Evolutionary conservation across 805 yeast species (phyloP).

Genomic region (Crinitomyces ghanaensis): DNA sequence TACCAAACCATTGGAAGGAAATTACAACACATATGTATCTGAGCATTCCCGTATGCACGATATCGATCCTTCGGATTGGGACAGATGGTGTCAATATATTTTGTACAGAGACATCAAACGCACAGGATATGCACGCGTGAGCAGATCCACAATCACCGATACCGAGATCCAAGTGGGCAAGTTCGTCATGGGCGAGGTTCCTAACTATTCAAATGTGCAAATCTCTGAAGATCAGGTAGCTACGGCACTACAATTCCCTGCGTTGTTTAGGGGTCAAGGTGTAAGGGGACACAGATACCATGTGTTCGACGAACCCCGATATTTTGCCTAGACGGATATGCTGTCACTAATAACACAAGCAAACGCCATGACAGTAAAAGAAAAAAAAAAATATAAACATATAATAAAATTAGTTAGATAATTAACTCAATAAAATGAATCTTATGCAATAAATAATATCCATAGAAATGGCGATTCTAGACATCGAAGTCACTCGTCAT

Average conservation of each 20-base stretch:
- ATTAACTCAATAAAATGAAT: no score
- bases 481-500: slow-evolving; percentile 10
- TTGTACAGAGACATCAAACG: slow-evolving; percentile 77
- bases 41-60: slow-evolving; percentile 80
- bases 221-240: slow-evolving; percentile 47
- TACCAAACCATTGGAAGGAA: slow-evolving; percentile 76
- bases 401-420: not conserved
- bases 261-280: slow-evolving; percentile 74
- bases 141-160: slow-evolving; percentile 89
- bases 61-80: slow-evolving; percentile 88
- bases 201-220: slow-evolving; percentile 44
- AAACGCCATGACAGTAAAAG: no score
- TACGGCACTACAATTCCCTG: slow-evolving; percentile 63
- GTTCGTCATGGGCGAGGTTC: slow-evolving; percentile 46
- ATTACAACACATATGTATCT: slow-evolving; percentile 85
- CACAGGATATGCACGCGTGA: slow-evolving; percentile 86
- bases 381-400: not conserved
- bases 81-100: slow-evolving; percentile 97
- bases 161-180: slow-evolving; percentile 95
- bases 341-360: no score
- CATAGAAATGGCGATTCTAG: not conserved
- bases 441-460: no score
- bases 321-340: slow-evolving; percentile 31
- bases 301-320: slow-evolving; percentile 90
- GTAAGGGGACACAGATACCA: slow-evolving; percentile 89